phyloP scores from a whole-genome alignment of 2,329 filamentous ascomycete species.

The Colletotrichum musae region DNA sequence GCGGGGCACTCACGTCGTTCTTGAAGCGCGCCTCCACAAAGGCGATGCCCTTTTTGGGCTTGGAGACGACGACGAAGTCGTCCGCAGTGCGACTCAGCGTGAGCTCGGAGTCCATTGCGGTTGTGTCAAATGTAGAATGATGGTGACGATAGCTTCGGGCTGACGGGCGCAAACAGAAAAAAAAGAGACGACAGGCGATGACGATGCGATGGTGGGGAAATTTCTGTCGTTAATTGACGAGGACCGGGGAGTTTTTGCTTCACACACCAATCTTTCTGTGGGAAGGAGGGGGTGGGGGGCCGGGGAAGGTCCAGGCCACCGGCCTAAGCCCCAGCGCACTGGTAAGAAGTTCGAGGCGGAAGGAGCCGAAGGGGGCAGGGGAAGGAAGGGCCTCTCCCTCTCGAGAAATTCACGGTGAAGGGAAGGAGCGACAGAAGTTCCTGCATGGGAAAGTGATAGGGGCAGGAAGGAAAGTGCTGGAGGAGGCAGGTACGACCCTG shows the following conservation, averaged over 20 bases:
- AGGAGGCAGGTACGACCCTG: background rate
- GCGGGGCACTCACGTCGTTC: slow-evolving; percentile 13
- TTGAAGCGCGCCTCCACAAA: slow-evolving; percentile 36
- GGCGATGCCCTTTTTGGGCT: slow-evolving; percentile 36
- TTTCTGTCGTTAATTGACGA: slow-evolving; percentile 35
- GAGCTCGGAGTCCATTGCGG: slow-evolving; percentile 22
- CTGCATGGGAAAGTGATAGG: slow-evolving; percentile 4
- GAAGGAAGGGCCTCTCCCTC: background rate
- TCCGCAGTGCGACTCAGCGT: slow-evolving; percentile 18
- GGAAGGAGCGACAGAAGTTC: slow-evolving; percentile 3
- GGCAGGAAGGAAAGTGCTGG: slow-evolving; percentile 1
- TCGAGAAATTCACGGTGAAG: background rate
- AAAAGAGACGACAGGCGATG: slow-evolving; percentile 9
- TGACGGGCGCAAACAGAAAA: background rate
- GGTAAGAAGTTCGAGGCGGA: slow-evolving; percentile 4
- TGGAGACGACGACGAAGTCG: slow-evolving; percentile 31
- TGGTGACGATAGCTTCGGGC: background rate
- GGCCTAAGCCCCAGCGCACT: background rate
- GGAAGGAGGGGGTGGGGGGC: background rate
- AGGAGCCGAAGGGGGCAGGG: slow-evolving; percentile 4
- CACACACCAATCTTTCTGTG: background rate
- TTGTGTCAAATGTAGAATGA: slow-evolving; percentile 1
- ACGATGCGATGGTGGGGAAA: slow-evolving; percentile 6
- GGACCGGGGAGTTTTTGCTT: slow-evolving; percentile 14
- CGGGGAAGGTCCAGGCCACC: background rate